Evolutionary conservation across 176 grass and related monocot genomes (phyloP), one percentile per base, ranked within the genome.

Genomic region (Musa schizocarpa): DNA sequence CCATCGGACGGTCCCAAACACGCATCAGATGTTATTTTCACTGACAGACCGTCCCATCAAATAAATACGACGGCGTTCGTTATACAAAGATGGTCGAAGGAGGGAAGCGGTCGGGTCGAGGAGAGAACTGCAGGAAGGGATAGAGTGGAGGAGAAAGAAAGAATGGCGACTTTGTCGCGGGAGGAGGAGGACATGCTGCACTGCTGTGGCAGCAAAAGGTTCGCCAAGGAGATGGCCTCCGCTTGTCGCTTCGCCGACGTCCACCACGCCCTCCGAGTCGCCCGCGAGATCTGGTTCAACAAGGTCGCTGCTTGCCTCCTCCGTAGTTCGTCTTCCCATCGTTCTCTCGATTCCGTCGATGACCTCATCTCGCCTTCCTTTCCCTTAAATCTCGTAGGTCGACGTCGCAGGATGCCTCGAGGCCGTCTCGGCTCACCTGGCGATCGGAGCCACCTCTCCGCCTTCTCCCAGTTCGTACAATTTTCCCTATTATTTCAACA

Each of bases 401-500:
- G 88, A 94, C 52, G 88, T 99, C 78, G 87, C 78, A 34, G 90
- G 95, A 87, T 99, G 95, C 90, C 84, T 94, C 11, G 95, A 99
- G 90, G 90, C 82, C 67, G 91, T 99, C 69, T 78, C 90, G 0
- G 84, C 86, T 52, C 95, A 99, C 76, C 95, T 86, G 25, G 29
- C 90, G 25, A 99, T 99, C 65, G 90, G 95, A 63, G 54, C 86
- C 50, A 86, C 88, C 52, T 85, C 84, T 52, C 62, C 88, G 13
- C 86, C 88, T 1, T 87, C 79, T 82, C 95, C 77, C 86, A 89
- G 90, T 99, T 53, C 0, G 84, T 79, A 23, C 13, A 25, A 53
- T 76, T 2, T 43, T 16, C 1, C 16, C 62, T n/a, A 5, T 43
- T 43, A 3, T 43, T 43, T 43, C 34, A 43, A 43, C 34, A 4